Base-by-base conservation (phyloP, 164 flowering plant genomes). In the Vitis riparia region DNA sequence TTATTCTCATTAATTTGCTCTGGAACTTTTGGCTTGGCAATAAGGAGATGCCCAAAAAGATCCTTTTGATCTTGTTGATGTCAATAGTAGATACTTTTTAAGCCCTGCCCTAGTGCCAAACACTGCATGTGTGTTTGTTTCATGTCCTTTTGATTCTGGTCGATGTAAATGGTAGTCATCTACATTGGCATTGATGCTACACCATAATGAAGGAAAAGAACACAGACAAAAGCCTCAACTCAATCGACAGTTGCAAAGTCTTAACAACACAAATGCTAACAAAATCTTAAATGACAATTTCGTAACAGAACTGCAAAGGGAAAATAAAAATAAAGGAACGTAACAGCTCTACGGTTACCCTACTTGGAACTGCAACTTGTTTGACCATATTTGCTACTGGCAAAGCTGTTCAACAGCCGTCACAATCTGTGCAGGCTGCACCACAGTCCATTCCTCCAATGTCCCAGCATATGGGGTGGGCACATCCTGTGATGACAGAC, bases 381-480 rank as follows among this genome's bases (percentile, higher is more conserved):
- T 19, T 19, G 13, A 5, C 58, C 14, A 37, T n/a, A 37, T 66
- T 29, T 59, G 50, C 68, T 82, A 89, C 82, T 82, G 83, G 79
- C 96, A 92, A 32, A 92, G 87, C 84, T 89, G 87, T 82, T 92
- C 94, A 19, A 92, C 96, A 51, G 98, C 96, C 27, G 97, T 70
- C 62, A 89, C 96, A 63, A 92, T 92, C 86, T 88, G 98, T 47
- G 94, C 79, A 29, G 98, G 98, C 76, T 92, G 98, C 72, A 92
- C 98, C 62, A 90, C 90, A 9, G 96, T 92, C 93, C 87, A 87
- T 19, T 92, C 92, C 70, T 92, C 96, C 77, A 92, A 69, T 27
- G 94, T 79, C 27, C 91, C 96, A 1, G 98, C 94, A 77, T 92
- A 92, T 13, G 98, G 98, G 11, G 98, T 92, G 2, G 98, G 94